A percentile compares a stretch with the other conserved stretches of the same genome.
Conservation (phyloP, 371 early-diverging fungal species). For the Fennellomyces sp. region DNA sequence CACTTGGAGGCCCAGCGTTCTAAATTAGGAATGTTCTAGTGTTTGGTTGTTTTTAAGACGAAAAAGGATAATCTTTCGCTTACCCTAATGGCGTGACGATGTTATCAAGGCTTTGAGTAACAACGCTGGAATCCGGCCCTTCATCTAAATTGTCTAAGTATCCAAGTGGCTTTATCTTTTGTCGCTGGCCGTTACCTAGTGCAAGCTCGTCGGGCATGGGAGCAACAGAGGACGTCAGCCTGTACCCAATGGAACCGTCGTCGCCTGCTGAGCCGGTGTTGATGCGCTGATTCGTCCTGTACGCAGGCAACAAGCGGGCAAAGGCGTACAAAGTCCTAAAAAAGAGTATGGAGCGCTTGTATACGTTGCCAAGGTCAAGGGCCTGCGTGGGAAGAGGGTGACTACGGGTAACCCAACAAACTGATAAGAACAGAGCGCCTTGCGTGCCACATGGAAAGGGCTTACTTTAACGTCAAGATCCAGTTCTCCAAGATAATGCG, state of each 20-base stretch:
- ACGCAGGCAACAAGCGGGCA: conserved; percentile 77
- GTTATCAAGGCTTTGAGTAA: conserved; percentile 54
- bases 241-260: conserved; percentile 61
- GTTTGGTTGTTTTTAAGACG: not conserved
- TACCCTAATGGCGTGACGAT: conserved; percentile 77
- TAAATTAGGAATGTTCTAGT: conserved; percentile 22
- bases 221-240: conserved; percentile 53
- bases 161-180: conserved; percentile 53
- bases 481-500: conserved; percentile 78
- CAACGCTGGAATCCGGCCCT: conserved; percentile 46
- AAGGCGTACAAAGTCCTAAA: conserved; percentile 84
- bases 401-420: conserved; percentile 21
- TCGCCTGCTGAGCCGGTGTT: conserved; percentile 37
- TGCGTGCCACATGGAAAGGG: not conserved
- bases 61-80: not conserved
- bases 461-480: conserved; percentile 76
- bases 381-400: conserved; percentile 54
- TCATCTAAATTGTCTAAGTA: conserved; percentile 16
- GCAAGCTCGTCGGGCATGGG: conserved; percentile 61
- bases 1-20: conserved; percentile 75
- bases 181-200: conserved; percentile 20
- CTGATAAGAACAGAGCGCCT: not conserved
- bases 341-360: conserved; percentile 88
- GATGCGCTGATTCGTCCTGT: conserved; percentile 61
- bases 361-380: conserved; percentile 69